Evolutionary conservation across 176 grass and related monocot species (phyloP).

Genomic region (Eragrostis curvula): DNA sequence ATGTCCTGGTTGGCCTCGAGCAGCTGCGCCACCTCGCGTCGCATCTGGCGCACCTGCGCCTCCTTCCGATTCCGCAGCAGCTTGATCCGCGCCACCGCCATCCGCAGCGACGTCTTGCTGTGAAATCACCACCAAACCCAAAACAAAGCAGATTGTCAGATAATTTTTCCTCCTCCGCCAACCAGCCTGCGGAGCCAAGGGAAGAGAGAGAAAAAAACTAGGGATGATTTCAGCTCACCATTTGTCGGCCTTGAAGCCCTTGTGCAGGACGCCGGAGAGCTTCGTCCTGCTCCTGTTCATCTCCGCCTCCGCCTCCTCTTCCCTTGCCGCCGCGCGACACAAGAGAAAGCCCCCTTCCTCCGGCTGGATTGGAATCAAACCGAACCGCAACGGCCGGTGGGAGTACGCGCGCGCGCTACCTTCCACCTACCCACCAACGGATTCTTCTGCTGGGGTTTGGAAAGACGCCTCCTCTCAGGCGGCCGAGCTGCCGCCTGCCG

Average conservation of each 20-base stretch:
- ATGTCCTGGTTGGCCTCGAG: slow-evolving; percentile 81
- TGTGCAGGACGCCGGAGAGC: slow-evolving; percentile 78
- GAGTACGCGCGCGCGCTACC: not conserved
- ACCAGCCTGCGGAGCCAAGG: not conserved
- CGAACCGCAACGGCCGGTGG: not conserved
- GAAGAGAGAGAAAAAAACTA: no score
- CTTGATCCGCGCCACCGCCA: slow-evolving; percentile 89
- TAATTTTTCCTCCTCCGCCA: not conserved
- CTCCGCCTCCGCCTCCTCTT: slow-evolving; percentile 8
- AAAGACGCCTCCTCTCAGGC: not conserved
- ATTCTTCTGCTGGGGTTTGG: not conserved
- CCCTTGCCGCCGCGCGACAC: not conserved
- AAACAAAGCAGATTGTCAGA: not conserved
- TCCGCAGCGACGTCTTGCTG: slow-evolving; percentile 91
- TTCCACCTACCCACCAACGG: not conserved
- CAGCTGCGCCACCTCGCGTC: slow-evolving; percentile 78
- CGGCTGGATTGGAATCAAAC: slow-evolving; percentile 26
- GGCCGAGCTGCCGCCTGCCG: slow-evolving; percentile 20
- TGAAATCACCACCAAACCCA: not conserved
- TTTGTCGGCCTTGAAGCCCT: slow-evolving; percentile 94
- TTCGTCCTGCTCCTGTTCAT: slow-evolving; percentile 62
- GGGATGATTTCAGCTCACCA: slow-evolving; percentile 59
- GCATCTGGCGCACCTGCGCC: slow-evolving; percentile 66
- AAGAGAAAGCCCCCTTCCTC: not conserved
- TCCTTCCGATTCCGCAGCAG: slow-evolving; percentile 86